Evolutionary conservation across 2,329 filamentous ascomycete genomes (phyloP), one percentile per base, ranked within the genome.

Genomic region (Pseudogymnoascus sp.): DNA sequence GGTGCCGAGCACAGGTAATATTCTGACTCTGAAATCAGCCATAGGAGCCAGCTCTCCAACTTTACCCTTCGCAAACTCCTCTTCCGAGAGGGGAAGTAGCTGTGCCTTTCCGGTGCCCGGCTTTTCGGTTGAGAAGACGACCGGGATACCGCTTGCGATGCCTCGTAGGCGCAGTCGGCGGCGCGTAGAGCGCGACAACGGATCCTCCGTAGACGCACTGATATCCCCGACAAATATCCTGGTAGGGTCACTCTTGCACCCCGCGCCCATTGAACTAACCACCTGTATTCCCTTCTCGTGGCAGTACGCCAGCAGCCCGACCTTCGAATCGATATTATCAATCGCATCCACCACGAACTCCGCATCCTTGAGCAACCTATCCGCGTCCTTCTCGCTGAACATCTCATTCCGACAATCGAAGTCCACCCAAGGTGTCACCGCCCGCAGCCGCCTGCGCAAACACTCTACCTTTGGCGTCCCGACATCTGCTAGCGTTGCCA

Each of bases 291-390:
- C 79, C 70, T 91, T 82, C 63, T 86, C 83, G 71, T 92, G 81
- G 75, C 94, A 99, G 76, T 95, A 96, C 69, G 91, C 86, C 39
- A 99, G 79, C 60, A 99, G 78, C 16, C 87, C 88, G 2, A 99
- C 93, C 77, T 99, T 99, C 60, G 91, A 96, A 59, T 96, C 90
- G 65, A 99, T 97, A 71, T 99, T 97, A 74, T 99, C 94, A 67
- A 99, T 99, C 20, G 93, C 95, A 74, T 99, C 94, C 36, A 99
- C 85, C n/a, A 99, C 86, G 70, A 87, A 99, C 68, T 93, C 88
- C 1, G 92, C 92, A 68, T 81, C 81, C 41, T 81, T 83, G 41
- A 99, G 77, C 64, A 97, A 77, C 9, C 76, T 72, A 6, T 82
- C 81, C 0, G 92, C 92, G 8, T 79, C 85, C 14, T 78, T 73